phyloP scores from a whole-genome alignment of 345 rosid species.

The Reutealis trisperma region DNA sequence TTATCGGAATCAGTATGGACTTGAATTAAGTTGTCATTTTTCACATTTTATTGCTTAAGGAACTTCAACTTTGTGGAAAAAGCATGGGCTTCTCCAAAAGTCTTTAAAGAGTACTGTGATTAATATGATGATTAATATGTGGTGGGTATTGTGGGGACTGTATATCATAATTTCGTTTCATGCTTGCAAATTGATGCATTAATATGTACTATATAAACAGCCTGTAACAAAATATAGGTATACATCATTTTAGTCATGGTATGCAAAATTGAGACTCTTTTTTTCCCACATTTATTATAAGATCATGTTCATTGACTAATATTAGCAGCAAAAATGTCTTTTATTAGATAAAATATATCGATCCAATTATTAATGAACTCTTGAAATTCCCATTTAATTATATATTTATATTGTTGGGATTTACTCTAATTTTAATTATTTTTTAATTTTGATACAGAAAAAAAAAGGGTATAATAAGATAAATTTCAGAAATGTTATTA shows the following conservation, averaged over 20 bases:
- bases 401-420: too few relatives aligned
- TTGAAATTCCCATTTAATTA: too few relatives aligned
- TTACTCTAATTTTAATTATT: too few relatives aligned
- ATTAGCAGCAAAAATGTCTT: too few relatives aligned
- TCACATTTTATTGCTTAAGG: too few relatives aligned
- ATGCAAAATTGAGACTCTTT: neutral
- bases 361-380: too few relatives aligned
- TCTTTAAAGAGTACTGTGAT: neutral
- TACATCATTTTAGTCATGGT: neutral
- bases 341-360: too few relatives aligned
- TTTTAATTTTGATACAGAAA: too few relatives aligned
- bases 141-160: constrained; percentile 24
- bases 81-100: neutral
- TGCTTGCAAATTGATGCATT: constrained; percentile 3
- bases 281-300: too few relatives aligned
- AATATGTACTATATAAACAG: neutral
- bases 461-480: too few relatives aligned
- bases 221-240: neutral
- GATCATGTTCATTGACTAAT: too few relatives aligned
- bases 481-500: neutral
- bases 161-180: neutral
- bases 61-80: neutral
- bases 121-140: constrained; percentile 16
- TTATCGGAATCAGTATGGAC: neutral
- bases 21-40: neutral